Evolutionary conservation across 75 land plant species (phyloP).

Genomic region (Selaginella moellendorffii): DNA sequence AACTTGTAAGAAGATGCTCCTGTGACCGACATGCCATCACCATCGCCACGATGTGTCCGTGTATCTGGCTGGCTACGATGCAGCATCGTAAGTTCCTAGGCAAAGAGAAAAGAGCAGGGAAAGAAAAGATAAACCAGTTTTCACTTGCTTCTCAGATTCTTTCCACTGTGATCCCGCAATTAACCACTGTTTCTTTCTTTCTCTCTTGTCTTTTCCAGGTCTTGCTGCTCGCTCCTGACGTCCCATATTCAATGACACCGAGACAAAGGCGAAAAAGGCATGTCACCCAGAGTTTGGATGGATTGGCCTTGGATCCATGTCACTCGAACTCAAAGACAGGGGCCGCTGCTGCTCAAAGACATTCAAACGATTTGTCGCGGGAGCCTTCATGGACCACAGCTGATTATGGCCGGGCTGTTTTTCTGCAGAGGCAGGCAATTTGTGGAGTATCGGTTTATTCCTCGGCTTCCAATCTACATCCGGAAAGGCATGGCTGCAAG

Average conservation of each 20-base stretch:
- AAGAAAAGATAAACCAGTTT: too few relatives aligned
- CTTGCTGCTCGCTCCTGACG: too few relatives aligned
- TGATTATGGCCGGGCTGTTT: background rate
- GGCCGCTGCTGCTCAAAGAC: background rate
- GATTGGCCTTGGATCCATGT: background rate
- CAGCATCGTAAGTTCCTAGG: background rate
- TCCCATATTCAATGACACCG: too few relatives aligned
- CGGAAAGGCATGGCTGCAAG: background rate
- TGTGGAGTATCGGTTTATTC: background rate
- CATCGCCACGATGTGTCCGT: background rate
- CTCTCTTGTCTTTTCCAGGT: too few relatives aligned
- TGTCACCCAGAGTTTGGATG: too few relatives aligned
- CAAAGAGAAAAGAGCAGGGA: background rate
- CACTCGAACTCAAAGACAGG: background rate
- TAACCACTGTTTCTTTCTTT: too few relatives aligned
- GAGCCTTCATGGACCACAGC: background rate
- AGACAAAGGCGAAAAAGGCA: too few relatives aligned
- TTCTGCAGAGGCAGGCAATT: too few relatives aligned
- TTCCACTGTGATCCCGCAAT: background rate
- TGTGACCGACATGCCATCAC: too few relatives aligned
- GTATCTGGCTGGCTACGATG: background rate
- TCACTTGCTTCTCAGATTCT: too few relatives aligned
- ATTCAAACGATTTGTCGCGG: background rate
- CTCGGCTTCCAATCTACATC: background rate
- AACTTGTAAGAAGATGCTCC: background rate